These are phyloP conservation scores for Beta corolliflora DNA, from an alignment of 179 eudicot species.

Conservation along the genomic window DNA sequence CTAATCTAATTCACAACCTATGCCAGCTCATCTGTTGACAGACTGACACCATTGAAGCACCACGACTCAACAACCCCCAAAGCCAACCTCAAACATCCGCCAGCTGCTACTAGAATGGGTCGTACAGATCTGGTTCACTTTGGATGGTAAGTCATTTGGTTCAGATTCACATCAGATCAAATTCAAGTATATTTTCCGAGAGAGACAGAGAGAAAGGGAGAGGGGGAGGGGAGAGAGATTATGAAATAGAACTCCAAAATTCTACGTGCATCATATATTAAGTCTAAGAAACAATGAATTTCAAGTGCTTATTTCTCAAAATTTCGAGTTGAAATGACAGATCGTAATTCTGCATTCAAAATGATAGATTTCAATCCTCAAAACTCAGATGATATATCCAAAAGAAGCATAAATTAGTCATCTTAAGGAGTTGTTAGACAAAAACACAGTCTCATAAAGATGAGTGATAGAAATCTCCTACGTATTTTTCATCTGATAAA, in stretches of 20 bases:
- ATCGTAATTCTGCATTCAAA: too few species aligned
- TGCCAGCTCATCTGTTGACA: neutral
- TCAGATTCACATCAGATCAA: neutral
- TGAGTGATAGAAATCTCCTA: too few species aligned
- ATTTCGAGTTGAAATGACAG: too few species aligned
- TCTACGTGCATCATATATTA: neutral
- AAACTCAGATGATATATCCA: too few species aligned
- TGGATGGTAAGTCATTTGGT: neutral
- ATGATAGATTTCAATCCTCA: too few species aligned
- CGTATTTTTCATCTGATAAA: too few species aligned
- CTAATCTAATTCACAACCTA: neutral
- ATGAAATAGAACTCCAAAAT: neutral
- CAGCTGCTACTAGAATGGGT: neutral
- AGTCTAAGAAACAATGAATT: neutral
- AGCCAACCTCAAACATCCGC: neutral
- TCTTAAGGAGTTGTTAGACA: too few species aligned
- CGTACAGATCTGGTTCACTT: neutral
- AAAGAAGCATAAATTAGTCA: too few species aligned
- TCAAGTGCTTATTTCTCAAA: neutral
- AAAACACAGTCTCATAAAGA: too few species aligned
- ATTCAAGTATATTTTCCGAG: neutral
- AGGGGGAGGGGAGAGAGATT: too few species aligned
- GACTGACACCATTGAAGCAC: neutral
- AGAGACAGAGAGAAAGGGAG: neutral
- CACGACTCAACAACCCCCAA: neutral